Evolutionary conservation across 108 stramenopile species (phyloP).

Genomic region (Skeletonema marinoi): DNA sequence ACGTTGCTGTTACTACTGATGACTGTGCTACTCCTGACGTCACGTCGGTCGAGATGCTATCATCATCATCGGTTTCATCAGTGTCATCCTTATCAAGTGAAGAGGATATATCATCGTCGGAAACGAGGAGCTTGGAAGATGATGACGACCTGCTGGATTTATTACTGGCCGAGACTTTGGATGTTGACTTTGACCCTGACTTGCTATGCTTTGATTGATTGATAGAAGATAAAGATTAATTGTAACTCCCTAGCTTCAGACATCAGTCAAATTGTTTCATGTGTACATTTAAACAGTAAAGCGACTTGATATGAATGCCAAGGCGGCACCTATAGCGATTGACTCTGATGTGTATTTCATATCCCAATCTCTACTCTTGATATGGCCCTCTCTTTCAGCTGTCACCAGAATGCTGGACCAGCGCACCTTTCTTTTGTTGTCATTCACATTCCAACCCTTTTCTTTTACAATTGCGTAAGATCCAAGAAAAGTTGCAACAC

Average conservation of each 20-base stretch:
- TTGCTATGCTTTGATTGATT: constrained; percentile 5
- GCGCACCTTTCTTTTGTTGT: neutral
- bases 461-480: constrained; percentile 6
- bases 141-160: constrained; percentile 29
- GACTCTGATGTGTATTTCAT: constrained; percentile 14
- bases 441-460: constrained; percentile 18
- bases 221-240: neutral
- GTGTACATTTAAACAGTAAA: no score
- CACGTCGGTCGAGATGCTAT: neutral
- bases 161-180: constrained; percentile 35
- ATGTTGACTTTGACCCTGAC: constrained; percentile 32
- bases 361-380: constrained; percentile 11
- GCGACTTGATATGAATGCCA: no score
- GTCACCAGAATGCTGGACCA: neutral
- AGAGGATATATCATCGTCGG: neutral
- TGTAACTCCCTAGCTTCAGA: no score
- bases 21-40: neutral
- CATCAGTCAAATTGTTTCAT: no score
- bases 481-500: constrained; percentile 25
- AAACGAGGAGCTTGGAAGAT: neutral
- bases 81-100: neutral
- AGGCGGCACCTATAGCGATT: neutral
- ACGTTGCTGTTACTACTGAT: neutral
- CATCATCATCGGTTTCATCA: neutral
- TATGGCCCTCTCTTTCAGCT: neutral